Evolutionary conservation across 1,284 basidiomycete genomes (phyloP), one percentile per base, ranked within the genome.

Genomic region (Ceratobasidium sp.): DNA sequence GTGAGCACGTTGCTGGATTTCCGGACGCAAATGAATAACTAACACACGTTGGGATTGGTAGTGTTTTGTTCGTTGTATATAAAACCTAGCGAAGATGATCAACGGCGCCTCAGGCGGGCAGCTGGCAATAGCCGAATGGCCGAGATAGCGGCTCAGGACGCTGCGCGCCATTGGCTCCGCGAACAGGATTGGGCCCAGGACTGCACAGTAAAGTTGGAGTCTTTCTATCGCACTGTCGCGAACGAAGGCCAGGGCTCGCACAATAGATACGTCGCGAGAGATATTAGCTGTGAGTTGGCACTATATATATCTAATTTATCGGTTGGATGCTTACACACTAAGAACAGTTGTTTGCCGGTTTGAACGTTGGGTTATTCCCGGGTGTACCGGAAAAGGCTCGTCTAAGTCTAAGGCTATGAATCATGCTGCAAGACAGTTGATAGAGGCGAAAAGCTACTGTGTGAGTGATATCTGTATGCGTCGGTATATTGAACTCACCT

Each of bases 361-460:
- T 17, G 67, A 71, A 1, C 11, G 27, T 17, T 59, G 67, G 56
- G 15, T 45, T 33, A 29, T 50, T 15, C 3, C 6, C 8, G 67
- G 59, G n/a, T 71, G 67, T 22, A 48, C 11, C 3, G 53, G 67
- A 3, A 48, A 33, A 33, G 44, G 67, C 24, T 6, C 24, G 7
- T 48, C 14, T 15, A 60, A 57, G 45, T 14, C 41, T 9, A 22
- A 27, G 15, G 67, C 67, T 9, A 27, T 31, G 45, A 56, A 60
- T 8, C 15, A 60, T 33, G 67, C 56, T 19, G 67, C 67, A 19
- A 11, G 59, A n/a, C 36, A 27, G 41, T 29, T 71, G 19, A 45
- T 71, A 27, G 27, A 59, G 29, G 47, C n/a, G 9, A 19, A 27
- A 17, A 24, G 7, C 1, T 71, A 71, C 17, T 60, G 67, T 50